Evolutionary conservation across 805 yeast species (phyloP).

Genomic region (Lachancea fermentati): DNA sequence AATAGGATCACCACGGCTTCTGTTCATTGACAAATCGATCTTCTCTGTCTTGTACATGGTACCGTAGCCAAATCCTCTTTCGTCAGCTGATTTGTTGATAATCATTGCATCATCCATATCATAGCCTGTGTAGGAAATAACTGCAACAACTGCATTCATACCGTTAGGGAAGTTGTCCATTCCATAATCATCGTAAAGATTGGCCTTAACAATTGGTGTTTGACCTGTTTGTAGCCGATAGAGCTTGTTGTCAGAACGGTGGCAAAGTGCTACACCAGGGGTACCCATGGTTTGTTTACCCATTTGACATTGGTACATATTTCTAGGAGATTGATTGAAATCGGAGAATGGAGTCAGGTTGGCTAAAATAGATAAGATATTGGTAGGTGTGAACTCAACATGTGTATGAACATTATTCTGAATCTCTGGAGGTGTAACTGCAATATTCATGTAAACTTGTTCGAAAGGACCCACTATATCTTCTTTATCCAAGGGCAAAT

Average conservation of each 20-base stretch:
- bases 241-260: slow-evolving; percentile 90
- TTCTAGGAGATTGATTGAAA: slow-evolving; percentile 98
- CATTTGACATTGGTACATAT: slow-evolving; percentile 99
- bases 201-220: slow-evolving; percentile 94
- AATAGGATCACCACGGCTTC: slow-evolving; percentile 90
- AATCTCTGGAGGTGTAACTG: slow-evolving; percentile 90
- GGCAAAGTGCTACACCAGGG: slow-evolving; percentile 91
- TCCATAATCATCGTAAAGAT: slow-evolving; percentile 90
- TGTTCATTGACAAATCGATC: slow-evolving; percentile 68
- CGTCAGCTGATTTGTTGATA: slow-evolving; percentile 93
- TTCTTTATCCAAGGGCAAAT: slow-evolving; percentile 73
- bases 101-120: slow-evolving; percentile 99
- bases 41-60: slow-evolving; percentile 93
- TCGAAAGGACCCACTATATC: slow-evolving; percentile 97
- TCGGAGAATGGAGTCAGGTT: slow-evolving; percentile 97
- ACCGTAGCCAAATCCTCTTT: slow-evolving; percentile 97
- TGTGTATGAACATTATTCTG: slow-evolving; percentile 77
- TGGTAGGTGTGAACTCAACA: slow-evolving; percentile 93
- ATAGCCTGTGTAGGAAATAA: slow-evolving; percentile 96
- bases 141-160: slow-evolving; percentile 97
- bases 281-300: slow-evolving; percentile 99
- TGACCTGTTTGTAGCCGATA: slow-evolving; percentile 93
- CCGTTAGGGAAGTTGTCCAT: slow-evolving; percentile 99
- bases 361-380: slow-evolving; percentile 89
- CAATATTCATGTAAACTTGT: slow-evolving; percentile 94